Percentiles rank a stretch among this genome's conserved stretches.
phyloP scores from a whole-genome alignment of 306 rosid genomes.

The Cicer arietinum region DNA sequence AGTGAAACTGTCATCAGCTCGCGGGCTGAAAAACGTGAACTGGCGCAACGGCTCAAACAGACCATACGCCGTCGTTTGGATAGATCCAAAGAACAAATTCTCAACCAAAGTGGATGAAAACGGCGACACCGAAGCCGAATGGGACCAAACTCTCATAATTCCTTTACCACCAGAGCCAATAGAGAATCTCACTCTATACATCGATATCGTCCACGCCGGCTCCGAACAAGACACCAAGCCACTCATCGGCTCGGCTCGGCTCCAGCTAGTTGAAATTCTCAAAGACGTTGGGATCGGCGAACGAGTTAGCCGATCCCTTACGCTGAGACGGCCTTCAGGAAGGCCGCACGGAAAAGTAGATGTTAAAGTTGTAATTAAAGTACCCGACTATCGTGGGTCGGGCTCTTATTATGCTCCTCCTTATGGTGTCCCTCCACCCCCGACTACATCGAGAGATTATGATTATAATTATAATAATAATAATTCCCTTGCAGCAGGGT shows the following conservation, averaged over 20 bases:
- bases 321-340: conserved; percentile 79
- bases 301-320: conserved; percentile 45
- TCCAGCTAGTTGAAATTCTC: conserved; percentile 55
- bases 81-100: conserved; percentile 60
- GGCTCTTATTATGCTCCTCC: conserved; percentile 57
- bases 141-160: conserved; percentile 70
- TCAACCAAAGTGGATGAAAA: conserved; percentile 58
- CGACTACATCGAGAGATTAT: conserved; percentile 48
- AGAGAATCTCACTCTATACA: conserved; percentile 56
- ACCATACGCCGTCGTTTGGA: conserved; percentile 92
- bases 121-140: conserved; percentile 68
- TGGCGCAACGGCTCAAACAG: conserved; percentile 74
- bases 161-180: conserved; percentile 58
- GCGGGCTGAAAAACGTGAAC: conserved; percentile 77
- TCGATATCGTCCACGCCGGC: conserved; percentile 83
- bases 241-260: conserved; percentile 77
- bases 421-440: conserved; percentile 66
- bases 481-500: conserved; percentile 42
- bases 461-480: too few relatives aligned
- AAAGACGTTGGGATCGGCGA: conserved; percentile 63
- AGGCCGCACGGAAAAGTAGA: conserved; percentile 85
- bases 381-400: conserved; percentile 54
- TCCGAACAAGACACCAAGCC: conserved; percentile 71
- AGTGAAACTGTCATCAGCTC: conserved; percentile 61
- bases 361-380: conserved; percentile 52